Evolutionary conservation across 2,329 filamentous ascomycete species (phyloP).

Genomic region (Cadophora gregata): DNA sequence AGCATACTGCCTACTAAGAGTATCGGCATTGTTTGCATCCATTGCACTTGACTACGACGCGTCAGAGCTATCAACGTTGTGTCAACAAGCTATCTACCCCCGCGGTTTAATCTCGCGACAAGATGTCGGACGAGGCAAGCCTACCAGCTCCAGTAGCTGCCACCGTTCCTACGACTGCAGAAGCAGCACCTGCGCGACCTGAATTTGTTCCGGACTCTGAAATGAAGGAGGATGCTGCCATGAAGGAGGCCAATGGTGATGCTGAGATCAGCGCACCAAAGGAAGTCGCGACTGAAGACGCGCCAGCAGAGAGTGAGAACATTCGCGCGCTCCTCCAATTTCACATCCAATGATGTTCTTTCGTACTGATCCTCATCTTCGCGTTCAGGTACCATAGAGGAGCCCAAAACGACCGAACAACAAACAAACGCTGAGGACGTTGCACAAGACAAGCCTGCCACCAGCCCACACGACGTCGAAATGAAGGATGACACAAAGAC

Average conservation of each 20-base stretch:
- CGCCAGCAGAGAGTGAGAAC: conserved; percentile 32
- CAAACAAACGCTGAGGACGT: conserved; percentile 31
- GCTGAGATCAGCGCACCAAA: conserved; percentile 27
- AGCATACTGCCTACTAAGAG: conserved; percentile 27
- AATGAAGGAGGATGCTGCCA: conserved; percentile 29
- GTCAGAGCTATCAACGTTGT: conserved; percentile 26
- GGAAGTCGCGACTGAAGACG: conserved; percentile 38
- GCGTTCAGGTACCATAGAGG: conserved; percentile 32
- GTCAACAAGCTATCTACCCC: conserved; percentile 21
- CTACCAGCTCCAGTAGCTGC: conserved; percentile 34
- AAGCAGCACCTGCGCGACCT: conserved; percentile 26
- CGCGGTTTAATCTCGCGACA: conserved; percentile 28
- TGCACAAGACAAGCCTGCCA: conserved; percentile 33
- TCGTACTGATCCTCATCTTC: conserved; percentile 33
- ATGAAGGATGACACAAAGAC: conserved; percentile 46
- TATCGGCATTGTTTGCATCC: conserved; percentile 26
- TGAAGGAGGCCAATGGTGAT: conserved; percentile 34
- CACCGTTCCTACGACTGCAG: conserved; percentile 29
- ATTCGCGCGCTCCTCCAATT: conserved; percentile 19
- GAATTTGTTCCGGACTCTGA: conserved; percentile 25
- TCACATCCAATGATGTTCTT: conserved; percentile 19
- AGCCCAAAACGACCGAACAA: conserved; percentile 34
- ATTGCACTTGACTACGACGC: conserved; percentile 31
- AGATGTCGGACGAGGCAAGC: conserved; percentile 40
- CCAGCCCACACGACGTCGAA: conserved; percentile 40